Conservation (phyloP, 192 early-diverging fungal species). For the Coemansia sp. region DNA sequence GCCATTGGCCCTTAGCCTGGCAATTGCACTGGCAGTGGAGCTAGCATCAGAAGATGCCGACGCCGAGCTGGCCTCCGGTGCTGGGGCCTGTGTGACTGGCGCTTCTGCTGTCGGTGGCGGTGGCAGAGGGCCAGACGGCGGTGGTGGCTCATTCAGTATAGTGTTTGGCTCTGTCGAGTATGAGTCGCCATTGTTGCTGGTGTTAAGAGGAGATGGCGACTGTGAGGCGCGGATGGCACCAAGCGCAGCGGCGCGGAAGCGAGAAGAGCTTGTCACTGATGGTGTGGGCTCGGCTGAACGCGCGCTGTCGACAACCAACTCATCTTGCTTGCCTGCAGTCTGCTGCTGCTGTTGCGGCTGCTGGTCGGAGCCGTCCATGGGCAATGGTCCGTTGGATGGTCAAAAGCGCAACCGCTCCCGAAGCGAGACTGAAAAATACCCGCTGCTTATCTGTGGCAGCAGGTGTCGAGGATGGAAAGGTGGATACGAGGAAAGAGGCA, state of each 20-base stretch:
- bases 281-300: constrained; percentile 2
- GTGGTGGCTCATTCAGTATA: not conserved
- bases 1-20: too few relatives aligned
- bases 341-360: not conserved
- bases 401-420: too few relatives aligned
- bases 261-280: constrained; percentile 14
- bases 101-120: constrained; percentile 2
- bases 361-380: too few relatives aligned
- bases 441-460: too few relatives aligned
- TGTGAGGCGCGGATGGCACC: constrained; percentile 19
- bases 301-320: not conserved
- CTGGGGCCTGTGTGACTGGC: not conserved
- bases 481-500: too few relatives aligned
- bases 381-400: too few relatives aligned
- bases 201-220: constrained; percentile 1
- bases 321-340: not conserved
- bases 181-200: not conserved
- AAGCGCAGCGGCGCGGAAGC: constrained; percentile 27
- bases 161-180: too few relatives aligned
- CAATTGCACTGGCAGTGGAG: not conserved
- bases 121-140: not conserved
- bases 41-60: constrained; percentile 3
- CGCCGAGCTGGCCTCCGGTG: constrained; percentile 4
- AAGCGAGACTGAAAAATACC: too few relatives aligned
- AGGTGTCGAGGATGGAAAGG: too few relatives aligned